Conservation (phyloP, 768 basidiomycete genomes). For the Boletus huronensis region DNA sequence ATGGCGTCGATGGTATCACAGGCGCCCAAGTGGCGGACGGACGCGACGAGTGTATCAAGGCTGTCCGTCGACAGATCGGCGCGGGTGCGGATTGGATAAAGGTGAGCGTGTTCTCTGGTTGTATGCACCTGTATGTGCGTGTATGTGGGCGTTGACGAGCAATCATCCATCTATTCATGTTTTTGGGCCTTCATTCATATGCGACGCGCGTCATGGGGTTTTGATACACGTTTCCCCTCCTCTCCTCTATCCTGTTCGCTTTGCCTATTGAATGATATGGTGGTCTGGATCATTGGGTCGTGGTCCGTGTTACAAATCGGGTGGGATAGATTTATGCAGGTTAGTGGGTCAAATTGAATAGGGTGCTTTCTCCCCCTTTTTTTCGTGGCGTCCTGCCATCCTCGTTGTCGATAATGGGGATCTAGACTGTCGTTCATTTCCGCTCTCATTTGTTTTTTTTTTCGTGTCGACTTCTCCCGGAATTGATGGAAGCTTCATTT, state of each 20-base stretch:
- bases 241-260: background rate
- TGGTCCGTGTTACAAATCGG: background rate
- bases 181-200: background rate
- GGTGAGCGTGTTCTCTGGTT: slow-evolving; percentile 30
- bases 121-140: slow-evolving; percentile 8
- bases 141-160: background rate
- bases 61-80: slow-evolving; percentile 58
- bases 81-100: slow-evolving; percentile 70
- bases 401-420: slow-evolving; percentile 1
- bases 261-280: background rate
- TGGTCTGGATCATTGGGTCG: background rate
- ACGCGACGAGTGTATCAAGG: slow-evolving; percentile 49
- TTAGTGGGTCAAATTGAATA: slow-evolving; percentile 21
- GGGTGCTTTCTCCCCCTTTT: background rate
- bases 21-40: slow-evolving; percentile 62
- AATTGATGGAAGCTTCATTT: background rate
- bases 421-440: slow-evolving; percentile 11
- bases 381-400: background rate
- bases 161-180: background rate
- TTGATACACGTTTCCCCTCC: slow-evolving; percentile 13
- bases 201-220: background rate
- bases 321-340: slow-evolving; percentile 48
- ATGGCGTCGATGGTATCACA: slow-evolving; percentile 54
- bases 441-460: slow-evolving; percentile 1
- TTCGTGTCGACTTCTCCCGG: background rate